Evolutionary conservation across 2,329 filamentous ascomycete species (phyloP), one percentile per base, ranked within the genome.

Genomic region (Lachnellula suecica): DNA sequence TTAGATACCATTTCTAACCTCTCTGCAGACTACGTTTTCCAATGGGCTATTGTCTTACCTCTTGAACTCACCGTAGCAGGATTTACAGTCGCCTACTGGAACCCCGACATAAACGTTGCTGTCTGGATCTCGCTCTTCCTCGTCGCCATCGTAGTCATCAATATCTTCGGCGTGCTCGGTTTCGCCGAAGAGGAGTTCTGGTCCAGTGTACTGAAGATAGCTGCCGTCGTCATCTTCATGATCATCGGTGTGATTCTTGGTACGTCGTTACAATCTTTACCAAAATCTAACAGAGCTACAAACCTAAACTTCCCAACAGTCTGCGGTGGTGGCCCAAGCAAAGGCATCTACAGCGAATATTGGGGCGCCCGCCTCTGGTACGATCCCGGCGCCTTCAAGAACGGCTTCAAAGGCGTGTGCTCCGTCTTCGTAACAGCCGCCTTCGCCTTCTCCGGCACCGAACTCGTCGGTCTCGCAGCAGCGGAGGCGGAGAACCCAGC

Each of bases 111-210:
- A 9, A 58, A 57, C 27, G 83, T 84, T 54, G 83, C 85, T 49
- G 85, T 88, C 17, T 96, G 89, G 74, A 89, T 96, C 20, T 82
- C 88, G 37, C 75, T 96, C 41, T 97, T 96, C 70, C 81, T 93
- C 53, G 54, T 83, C 15, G 63, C 85, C 51, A 92, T 96, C 61
- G 77, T 95, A 44, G 62, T 72, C 24, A 95, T 96, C 72, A 96
- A 96, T 67, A 70, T 96, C 56, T 94, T 93, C 62, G 91, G 91
- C 48, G 87, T 96, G 59, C 88, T 88, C 63, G 89, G 87, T 20
- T 96, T 93, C 63, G 91, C 90, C 64, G 90, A 96, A 69, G 90
- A 89, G 23, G 91, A 96, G 64, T 96, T 96, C 62, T 75, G 91
- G 53, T 92, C 95, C 65, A 88, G 88, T 40, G 83, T 91, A 51